Evolutionary conservation across 352 stramenopile genomes (phyloP).

Genomic region (Saprolegnia diclina): DNA sequence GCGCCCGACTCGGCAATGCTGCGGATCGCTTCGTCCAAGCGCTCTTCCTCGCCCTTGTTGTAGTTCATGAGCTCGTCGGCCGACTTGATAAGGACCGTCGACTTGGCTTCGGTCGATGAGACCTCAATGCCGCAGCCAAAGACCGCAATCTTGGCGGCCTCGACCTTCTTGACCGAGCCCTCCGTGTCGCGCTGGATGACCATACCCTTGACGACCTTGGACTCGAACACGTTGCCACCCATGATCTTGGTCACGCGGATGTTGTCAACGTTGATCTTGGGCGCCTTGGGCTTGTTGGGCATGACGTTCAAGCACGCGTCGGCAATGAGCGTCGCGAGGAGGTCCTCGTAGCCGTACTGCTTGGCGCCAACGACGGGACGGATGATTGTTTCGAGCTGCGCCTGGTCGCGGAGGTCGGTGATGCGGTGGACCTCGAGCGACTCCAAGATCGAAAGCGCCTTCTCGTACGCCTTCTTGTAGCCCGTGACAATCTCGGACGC

Average conservation of each 20-base stretch:
- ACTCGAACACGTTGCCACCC: slow-evolving; percentile 93
- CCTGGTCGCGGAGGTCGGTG: slow-evolving; percentile 73
- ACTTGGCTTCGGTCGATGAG: slow-evolving; percentile 96
- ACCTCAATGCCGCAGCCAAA: slow-evolving; percentile 98
- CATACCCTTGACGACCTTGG: slow-evolving; percentile 96
- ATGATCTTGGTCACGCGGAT: slow-evolving; percentile 98
- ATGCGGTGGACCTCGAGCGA: slow-evolving; percentile 74
- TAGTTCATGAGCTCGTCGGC: slow-evolving; percentile 99
- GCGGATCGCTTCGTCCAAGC: slow-evolving; percentile 97
- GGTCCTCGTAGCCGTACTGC: slow-evolving; percentile 95
- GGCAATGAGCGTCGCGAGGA: slow-evolving; percentile 91
- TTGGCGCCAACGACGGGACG: slow-evolving; percentile 95
- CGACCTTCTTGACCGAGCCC: slow-evolving; percentile 86
- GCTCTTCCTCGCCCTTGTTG: slow-evolving; percentile 98
- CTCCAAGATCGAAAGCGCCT: slow-evolving; percentile 90
- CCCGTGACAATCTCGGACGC: slow-evolving; percentile 96
- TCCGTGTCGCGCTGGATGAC: slow-evolving; percentile 93
- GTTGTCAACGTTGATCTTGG: slow-evolving; percentile 95
- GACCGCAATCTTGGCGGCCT: slow-evolving; percentile 94
- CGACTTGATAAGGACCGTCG: slow-evolving; percentile 99
- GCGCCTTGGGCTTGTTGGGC: slow-evolving; percentile 72
- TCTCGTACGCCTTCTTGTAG: slow-evolving; percentile 94
- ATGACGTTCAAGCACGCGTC: slow-evolving; percentile 94
- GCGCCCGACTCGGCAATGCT: slow-evolving; percentile 94
- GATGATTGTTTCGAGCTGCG: slow-evolving; percentile 87